A percentile compares a stretch with the other conserved stretches of the same genome.
Evolutionary conservation across 2,329 filamentous ascomycete species (phyloP).

Genomic region (Teratosphaeriaceae sp.): DNA sequence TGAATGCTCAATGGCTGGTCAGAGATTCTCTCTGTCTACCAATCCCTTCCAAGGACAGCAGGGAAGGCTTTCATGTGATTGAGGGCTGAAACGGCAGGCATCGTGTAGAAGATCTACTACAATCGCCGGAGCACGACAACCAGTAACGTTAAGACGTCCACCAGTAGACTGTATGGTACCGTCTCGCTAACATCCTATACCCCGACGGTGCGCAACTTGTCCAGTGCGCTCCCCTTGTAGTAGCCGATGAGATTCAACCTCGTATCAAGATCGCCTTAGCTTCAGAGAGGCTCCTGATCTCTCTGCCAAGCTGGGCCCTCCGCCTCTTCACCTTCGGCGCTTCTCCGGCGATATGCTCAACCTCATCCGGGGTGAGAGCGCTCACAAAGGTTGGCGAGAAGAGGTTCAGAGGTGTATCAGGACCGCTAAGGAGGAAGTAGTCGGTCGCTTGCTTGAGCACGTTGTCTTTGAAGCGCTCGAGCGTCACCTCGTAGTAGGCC

Average conservation of each 20-base stretch:
- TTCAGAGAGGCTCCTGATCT: slow-evolving; percentile 34
- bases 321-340: slow-evolving; percentile 36
- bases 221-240: not conserved
- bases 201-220: no score
- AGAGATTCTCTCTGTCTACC: no score
- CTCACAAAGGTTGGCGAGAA: slow-evolving; percentile 49
- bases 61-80: no score
- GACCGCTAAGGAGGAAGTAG: slow-evolving; percentile 46
- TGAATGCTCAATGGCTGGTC: no score
- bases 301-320: slow-evolving; percentile 38
- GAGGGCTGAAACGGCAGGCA: no score
- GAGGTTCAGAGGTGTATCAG: slow-evolving; percentile 45
- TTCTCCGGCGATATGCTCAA: slow-evolving; percentile 55
- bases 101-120: no score
- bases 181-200: no score
- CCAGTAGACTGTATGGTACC: no score
- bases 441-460: slow-evolving; percentile 54
- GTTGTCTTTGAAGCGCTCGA: slow-evolving; percentile 56
- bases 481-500: slow-evolving; percentile 56
- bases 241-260: not conserved
- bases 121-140: no score
- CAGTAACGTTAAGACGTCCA: no score
- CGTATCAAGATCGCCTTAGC: slow-evolving; percentile 2
- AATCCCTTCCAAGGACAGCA: no score
- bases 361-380: slow-evolving; percentile 40